A percentile compares a stretch with the other conserved stretches of the same genome.
Evolutionary conservation across 2,329 filamentous ascomycete genomes (phyloP).

Genomic region (Aspergillus costaricaensis): DNA sequence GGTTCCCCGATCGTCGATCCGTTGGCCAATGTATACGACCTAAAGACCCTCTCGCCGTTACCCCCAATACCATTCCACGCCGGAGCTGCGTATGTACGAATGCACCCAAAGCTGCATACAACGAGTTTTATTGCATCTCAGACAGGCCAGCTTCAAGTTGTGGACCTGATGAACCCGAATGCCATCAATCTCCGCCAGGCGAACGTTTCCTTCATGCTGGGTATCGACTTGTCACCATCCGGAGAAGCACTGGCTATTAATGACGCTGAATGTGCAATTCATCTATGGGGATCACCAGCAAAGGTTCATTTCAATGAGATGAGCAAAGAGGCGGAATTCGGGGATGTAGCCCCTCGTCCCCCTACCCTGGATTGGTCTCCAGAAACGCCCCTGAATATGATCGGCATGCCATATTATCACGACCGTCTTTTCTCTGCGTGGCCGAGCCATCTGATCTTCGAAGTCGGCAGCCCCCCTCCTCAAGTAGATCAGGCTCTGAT

Average conservation of each 20-base stretch:
- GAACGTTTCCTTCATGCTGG: slow-evolving; percentile 74
- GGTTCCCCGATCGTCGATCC: slow-evolving; percentile 83
- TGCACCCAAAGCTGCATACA: slow-evolving; percentile 94
- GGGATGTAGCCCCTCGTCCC: slow-evolving; percentile 65
- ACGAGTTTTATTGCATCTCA: slow-evolving; percentile 93
- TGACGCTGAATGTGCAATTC: slow-evolving; percentile 75
- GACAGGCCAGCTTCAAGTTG: slow-evolving; percentile 89
- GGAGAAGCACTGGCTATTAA: slow-evolving; percentile 82
- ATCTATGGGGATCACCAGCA: slow-evolving; percentile 83
- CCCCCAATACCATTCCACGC: slow-evolving; percentile 90
- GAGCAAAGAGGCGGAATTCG: slow-evolving; percentile 74
- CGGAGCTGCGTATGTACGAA: slow-evolving; percentile 89
- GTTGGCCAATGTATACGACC: slow-evolving; percentile 91
- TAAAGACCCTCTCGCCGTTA: slow-evolving; percentile 85
- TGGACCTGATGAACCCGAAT: slow-evolving; percentile 92
- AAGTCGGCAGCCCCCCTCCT: slow-evolving; percentile 78
- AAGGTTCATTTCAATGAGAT: slow-evolving; percentile 88
- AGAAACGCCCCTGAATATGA: slow-evolving; percentile 77
- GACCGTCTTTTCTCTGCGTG: slow-evolving; percentile 85
- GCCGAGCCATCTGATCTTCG: slow-evolving; percentile 80
- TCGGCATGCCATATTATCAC: slow-evolving; percentile 93
- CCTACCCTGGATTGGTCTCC: slow-evolving; percentile 67
- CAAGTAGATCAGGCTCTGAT: slow-evolving; percentile 73
- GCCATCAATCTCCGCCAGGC: slow-evolving; percentile 82
- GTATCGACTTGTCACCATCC: slow-evolving; percentile 83